Evolutionary conservation across 139 green algal species (phyloP).

Genomic region (Coccomyxa sp.): DNA sequence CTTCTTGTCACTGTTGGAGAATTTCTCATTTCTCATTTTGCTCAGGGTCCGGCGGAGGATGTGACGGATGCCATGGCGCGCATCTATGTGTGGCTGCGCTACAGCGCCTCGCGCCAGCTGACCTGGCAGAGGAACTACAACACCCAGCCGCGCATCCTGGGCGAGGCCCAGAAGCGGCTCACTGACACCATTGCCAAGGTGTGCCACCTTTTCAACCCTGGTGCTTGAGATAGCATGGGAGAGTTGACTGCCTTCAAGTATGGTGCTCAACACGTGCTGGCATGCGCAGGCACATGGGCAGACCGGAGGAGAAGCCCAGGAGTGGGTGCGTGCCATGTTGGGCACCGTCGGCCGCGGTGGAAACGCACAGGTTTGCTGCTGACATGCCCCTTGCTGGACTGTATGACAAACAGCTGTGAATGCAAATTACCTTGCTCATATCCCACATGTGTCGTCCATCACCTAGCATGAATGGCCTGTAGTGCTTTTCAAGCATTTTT

Average conservation of each 20-base stretch:
- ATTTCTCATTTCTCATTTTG: not conserved
- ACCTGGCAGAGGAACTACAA: constrained; percentile 99
- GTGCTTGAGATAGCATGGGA: too few species aligned
- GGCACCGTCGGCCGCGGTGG: constrained; percentile 86
- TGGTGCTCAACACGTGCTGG: not conserved
- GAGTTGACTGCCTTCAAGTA: too few species aligned
- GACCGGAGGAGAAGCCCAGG: constrained; percentile 61
- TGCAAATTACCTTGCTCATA: not conserved
- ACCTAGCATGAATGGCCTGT: not conserved
- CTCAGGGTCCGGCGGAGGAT: constrained; percentile 31
- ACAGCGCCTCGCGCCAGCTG: constrained; percentile 85
- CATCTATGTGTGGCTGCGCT: constrained; percentile 95
- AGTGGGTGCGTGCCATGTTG: constrained; percentile 88
- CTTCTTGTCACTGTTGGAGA: too few species aligned
- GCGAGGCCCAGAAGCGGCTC: constrained; percentile 84
- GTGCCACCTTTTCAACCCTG: too few species aligned
- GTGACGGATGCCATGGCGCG: constrained; percentile 51
- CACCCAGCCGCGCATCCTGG: constrained; percentile 92
- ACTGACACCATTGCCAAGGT: constrained; percentile 68
- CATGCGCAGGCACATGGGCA: constrained; percentile 22
- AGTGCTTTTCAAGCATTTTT: too few species aligned
- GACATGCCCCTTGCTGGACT: not conserved
- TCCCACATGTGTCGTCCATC: not conserved
- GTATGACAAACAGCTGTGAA: not conserved
- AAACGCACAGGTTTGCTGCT: constrained; percentile 52